phyloP scores from a whole-genome alignment of 768 basidiomycete genomes.

The Trametes maxima region DNA sequence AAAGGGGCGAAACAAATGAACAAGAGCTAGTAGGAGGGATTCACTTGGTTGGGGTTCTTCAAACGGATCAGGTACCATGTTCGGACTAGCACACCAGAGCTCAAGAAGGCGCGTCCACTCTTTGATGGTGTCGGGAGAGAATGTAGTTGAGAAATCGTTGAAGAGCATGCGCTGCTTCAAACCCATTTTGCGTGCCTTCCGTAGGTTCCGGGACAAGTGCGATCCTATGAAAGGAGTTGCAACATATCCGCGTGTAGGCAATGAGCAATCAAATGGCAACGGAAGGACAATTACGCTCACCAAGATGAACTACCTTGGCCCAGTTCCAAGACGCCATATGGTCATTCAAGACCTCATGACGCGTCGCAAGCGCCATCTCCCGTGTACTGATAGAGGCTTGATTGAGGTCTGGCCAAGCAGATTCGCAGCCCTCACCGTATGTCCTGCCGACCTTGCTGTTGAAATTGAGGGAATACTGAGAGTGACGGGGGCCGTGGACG shows the following conservation, averaged over 20 bases:
- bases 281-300: conserved; percentile 21
- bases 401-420: conserved; percentile 23
- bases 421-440: conserved; percentile 32
- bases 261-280: no score
- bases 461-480: conserved; percentile 34
- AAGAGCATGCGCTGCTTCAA: neutral
- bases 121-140: neutral
- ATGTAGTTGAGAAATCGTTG: neutral
- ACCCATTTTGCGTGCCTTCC: no score
- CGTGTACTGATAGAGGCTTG: conserved; percentile 6
- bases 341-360: conserved; percentile 20
- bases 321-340: conserved; percentile 37
- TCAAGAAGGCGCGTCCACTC: conserved; percentile 12
- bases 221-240: no score
- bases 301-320: conserved; percentile 27
- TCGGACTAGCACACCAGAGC: conserved; percentile 10
- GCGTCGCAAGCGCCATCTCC: conserved; percentile 21
- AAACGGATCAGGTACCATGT: conserved; percentile 19
- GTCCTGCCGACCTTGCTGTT: conserved; percentile 19
- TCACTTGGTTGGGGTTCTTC: conserved; percentile 16
- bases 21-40: no score
- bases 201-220: no score
- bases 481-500: conserved; percentile 33
- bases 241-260: no score
- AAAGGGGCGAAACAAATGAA: no score